phyloP scores from a whole-genome alignment of 768 basidiomycete species.

The Pleurotus tuoliensis region DNA sequence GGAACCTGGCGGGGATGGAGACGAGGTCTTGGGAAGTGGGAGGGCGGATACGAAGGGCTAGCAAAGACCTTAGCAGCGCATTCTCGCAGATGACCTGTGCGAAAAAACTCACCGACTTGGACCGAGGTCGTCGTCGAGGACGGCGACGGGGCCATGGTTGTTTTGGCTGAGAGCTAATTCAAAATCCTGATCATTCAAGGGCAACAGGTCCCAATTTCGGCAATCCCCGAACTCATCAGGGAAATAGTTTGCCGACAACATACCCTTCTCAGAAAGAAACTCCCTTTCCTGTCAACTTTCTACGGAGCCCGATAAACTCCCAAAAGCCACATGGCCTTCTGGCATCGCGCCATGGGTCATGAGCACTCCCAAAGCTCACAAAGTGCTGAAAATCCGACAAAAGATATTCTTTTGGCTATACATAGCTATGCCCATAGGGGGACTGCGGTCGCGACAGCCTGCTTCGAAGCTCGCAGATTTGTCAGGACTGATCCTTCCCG shows the following conservation, averaged over 20 bases:
- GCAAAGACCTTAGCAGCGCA: background rate
- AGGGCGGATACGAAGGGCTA: conserved; percentile 88
- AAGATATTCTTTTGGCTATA: too few relatives aligned
- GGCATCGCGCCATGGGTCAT: too few relatives aligned
- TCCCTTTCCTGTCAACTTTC: too few relatives aligned
- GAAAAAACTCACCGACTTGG: conserved; percentile 79
- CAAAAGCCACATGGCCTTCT: too few relatives aligned
- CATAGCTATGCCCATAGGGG: too few relatives aligned
- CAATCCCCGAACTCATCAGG: conserved; percentile 5
- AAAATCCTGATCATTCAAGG: conserved; percentile 6
- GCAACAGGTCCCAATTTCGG: conserved; percentile 8
- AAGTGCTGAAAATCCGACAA: too few relatives aligned
- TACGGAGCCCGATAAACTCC: too few relatives aligned
- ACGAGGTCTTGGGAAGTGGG: conserved; percentile 77
- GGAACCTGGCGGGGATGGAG: conserved; percentile 92
- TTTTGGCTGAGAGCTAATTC: conserved; percentile 9
- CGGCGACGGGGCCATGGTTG: conserved; percentile 70
- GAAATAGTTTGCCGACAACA: conserved; percentile 1
- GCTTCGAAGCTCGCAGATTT: too few relatives aligned
- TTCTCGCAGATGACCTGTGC: background rate
- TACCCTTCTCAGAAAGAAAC: background rate
- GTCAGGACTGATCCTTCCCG: too few relatives aligned
- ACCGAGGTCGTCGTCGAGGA: conserved; percentile 79
- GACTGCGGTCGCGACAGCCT: too few relatives aligned
- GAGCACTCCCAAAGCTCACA: too few relatives aligned